These are phyloP conservation scores for Abelmoschus esculentus DNA, from an alignment of 345 rosid genomes.

Conservation along the genomic window DNA sequence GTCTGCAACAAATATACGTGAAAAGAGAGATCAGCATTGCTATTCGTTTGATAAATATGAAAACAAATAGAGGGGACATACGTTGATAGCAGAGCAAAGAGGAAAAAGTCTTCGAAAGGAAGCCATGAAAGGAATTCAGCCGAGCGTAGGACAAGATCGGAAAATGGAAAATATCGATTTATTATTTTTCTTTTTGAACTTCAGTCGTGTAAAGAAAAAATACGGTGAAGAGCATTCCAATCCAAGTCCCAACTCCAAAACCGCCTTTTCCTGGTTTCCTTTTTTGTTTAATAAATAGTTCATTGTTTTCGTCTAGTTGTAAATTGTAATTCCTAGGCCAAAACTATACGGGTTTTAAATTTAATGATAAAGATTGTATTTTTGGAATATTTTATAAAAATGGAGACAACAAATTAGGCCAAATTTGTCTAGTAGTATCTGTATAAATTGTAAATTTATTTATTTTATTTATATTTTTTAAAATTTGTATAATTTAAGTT, in stretches of 20 bases:
- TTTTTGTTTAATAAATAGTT: too few relatives aligned
- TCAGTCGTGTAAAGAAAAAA: neutral
- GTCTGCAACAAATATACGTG: conserved; percentile 33
- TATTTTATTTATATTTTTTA: too few relatives aligned
- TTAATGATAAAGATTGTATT: too few relatives aligned
- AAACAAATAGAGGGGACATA: neutral
- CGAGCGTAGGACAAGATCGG: neutral
- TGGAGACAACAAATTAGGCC: too few relatives aligned
- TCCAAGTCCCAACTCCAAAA: neutral
- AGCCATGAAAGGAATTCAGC: conserved; percentile 25
- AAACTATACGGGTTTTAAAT: too few relatives aligned
- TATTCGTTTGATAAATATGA: neutral
- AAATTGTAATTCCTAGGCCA: too few relatives aligned
- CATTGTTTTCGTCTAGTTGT: too few relatives aligned
- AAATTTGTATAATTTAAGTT: too few relatives aligned
- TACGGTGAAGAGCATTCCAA: neutral
- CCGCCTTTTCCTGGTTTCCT: neutral
- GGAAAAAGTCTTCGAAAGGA: conserved; percentile 25
- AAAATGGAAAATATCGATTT: neutral
- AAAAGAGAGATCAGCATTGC: neutral
- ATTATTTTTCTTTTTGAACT: neutral
- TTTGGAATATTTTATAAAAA: too few relatives aligned
- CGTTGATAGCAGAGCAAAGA: conserved; percentile 22
- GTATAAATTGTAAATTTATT: too few relatives aligned
- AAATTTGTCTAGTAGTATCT: too few relatives aligned